Evolutionary conservation across 768 basidiomycete species (phyloP), one percentile per base, ranked within the genome.

Genomic region (Cubamyces lactineus): DNA sequence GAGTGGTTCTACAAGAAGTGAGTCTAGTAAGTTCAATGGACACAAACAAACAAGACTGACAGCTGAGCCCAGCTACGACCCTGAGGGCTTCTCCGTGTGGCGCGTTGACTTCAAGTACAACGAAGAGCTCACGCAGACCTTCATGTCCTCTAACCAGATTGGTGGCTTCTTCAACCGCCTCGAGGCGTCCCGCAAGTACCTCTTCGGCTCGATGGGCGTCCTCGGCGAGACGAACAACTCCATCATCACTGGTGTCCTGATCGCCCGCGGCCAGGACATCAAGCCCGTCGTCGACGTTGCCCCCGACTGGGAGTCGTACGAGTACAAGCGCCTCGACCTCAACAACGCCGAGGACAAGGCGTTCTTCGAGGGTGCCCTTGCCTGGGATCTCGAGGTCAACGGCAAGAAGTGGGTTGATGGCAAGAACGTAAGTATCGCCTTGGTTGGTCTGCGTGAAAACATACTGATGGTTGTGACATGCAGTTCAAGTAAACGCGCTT

Each of bases 1-100:
- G 94, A 97, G 75, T 98, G 96, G 97, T 89, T 99, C 86, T 96
- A 97, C 81, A 75, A 94, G 76, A 88, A 97, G 93, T 96, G 68
- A 59, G 90, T 79, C 9, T 12, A 8, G 16, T 1, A 5, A 15
- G 23, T 53, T 26, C 52, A 24, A 2, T 52, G 38, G 9, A 49
- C 43, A 53, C 23, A 0, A 26, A 53, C 23, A 0, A 26, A 15
- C 2, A 11, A 12, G 28, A 39, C 56, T 71, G 41, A 71, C 59
- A 21, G 21, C 9, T 11, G 6, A 28, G 1, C 5, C 12, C 26
- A 96, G 94, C 81, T 92, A 85, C 76, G 95, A 98, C 81, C 78
- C 84, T 67, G 86, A 87, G 63, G 94, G 96, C 26, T 97, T 86
- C 87, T 96, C 94, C 65, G 76, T 87, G 73, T 96, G 92, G 91